Evolutionary conservation across 2,329 filamentous ascomycete species (phyloP), one percentile per base, ranked within the genome.

Genomic region (Microdochium nivale): DNA sequence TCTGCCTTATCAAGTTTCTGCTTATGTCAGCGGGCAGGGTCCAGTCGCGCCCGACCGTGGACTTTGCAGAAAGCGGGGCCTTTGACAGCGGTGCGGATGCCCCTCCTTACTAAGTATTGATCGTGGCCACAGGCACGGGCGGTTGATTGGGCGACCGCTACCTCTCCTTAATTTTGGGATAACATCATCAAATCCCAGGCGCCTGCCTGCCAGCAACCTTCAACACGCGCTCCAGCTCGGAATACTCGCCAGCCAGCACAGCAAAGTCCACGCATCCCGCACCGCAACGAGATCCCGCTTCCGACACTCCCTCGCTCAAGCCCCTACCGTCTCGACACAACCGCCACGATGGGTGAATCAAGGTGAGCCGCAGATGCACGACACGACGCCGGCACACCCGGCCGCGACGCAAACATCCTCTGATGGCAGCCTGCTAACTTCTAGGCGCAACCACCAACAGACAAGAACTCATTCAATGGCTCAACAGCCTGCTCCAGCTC

Each of bases 401-500:
- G 13, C n/a, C 7, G n/a, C 33, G n/a, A 14, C 13, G 33, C 33
- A 7, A 19, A 23, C 40, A 44, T 7, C 3, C 3, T 44, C 50
- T 50, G 43, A 54, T 48, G 32, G 13, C 24, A 37, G 16, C 30
- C n/a, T 49, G 49, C 40, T 44, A 23, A 44, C 21, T 23, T 3
- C 21, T 44, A 19, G 14, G n/a, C 7, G 16, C 19, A 19, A 19
- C 47, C 53, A n/a, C 51, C 30, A 57, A 53, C 64, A 97, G 94
- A 78, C 94, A 99, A 75, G 94, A 99, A 77, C 83, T 99, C 62
- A 79, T 99, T 62, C 81, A 85, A 74, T 99, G 94, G 94, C 78
- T 97, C 60, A 99, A 99, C 79, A 92, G 88, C 79, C 87, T 99
- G 56, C 84, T 99, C 49, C 90, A 96, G 76, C 86, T 99, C 65